Base-by-base conservation (phyloP, 352 stramenopile species). In the Phytophthora pinifolia region DNA sequence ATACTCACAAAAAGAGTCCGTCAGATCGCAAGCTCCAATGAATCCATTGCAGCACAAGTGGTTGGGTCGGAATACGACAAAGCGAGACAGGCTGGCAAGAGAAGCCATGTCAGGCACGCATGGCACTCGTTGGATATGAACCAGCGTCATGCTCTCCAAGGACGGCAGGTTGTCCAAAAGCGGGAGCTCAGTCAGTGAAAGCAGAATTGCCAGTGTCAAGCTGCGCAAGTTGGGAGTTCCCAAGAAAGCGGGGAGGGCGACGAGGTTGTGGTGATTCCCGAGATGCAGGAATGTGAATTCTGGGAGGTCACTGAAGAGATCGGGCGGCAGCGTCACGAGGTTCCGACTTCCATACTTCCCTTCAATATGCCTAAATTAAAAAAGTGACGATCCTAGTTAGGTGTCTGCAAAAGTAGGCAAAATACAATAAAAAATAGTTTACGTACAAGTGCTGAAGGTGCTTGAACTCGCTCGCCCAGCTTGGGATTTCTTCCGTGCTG, bases 1-100 rank as follows among this genome's bases (percentile, higher is more conserved):
- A 2, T 29, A 13, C 4, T 55, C 29, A 12, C 60, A 68, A 8
- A 35, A 68, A 2, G n/a, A 44, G 20, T 68, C 54, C 0, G 22
- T 38, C 10, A 60, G 44, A 17, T 68, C 31, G n/a, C 60, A 68
- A 2, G 12, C 18, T 1, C 54, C 47, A 8, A 56, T 39, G 22
- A 68, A 68, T 14, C 60, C 60, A 8, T 68, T 68, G 36, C 60
- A 68, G 25, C 60, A 68, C 12, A 68, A 25, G 18, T 68, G 41
- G 18, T 48, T 64, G 18, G 54, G 54, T 15, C 54, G 38, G 10
- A 59, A 59, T 14, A 67, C 47, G 4, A 54, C 30, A 7, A 67
- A 29, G 17, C 39, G 39, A 25, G 54, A 62, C 5, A 67, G 53
- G 10, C 33, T 59, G 6, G 37, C 9, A 15, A 67, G 46, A 7